Conservation (phyloP, 1,284 basidiomycete genomes). For the Chalciporus sp. region DNA sequence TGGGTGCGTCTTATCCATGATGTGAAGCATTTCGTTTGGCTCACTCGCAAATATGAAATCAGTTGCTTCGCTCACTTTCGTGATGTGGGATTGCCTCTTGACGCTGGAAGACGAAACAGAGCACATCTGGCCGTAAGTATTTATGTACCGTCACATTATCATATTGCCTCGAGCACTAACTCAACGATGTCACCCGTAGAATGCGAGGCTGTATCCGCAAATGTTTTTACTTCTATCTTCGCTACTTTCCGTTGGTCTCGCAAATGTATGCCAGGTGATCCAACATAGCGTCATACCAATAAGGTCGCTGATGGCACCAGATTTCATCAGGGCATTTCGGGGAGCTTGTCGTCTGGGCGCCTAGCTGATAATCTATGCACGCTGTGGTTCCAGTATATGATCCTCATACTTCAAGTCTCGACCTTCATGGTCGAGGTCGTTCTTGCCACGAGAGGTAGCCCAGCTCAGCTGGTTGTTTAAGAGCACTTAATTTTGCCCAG, state of each 20-base stretch:
- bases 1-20: constrained; percentile 6
- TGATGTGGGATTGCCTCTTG: constrained; percentile 24
- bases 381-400: constrained; percentile 18
- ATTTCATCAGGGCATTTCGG: not conserved
- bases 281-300: not conserved
- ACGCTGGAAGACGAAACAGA: constrained; percentile 19
- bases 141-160: too few species aligned
- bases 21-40: not conserved
- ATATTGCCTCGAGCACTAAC: not conserved
- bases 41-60: not conserved
- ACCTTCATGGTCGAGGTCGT: constrained; percentile 14
- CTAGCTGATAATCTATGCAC: constrained; percentile 15
- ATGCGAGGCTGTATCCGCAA: constrained; percentile 20
- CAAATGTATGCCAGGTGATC: constrained; percentile 16
- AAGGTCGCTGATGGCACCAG: constrained; percentile 2
- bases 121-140: constrained; percentile 27
- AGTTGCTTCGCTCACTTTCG: constrained; percentile 20
- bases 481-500: constrained; percentile 5
- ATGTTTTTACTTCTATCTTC: constrained; percentile 27
- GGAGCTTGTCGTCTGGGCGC: not conserved
- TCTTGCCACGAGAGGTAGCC: constrained; percentile 23
- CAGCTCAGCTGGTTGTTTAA: too few species aligned
- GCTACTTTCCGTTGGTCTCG: constrained; percentile 13
- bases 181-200: not conserved
- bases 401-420: constrained; percentile 3